Evolutionary conservation across 768 basidiomycete species (phyloP), one percentile per base, ranked within the genome.

Genomic region (Galerina marginata): DNA sequence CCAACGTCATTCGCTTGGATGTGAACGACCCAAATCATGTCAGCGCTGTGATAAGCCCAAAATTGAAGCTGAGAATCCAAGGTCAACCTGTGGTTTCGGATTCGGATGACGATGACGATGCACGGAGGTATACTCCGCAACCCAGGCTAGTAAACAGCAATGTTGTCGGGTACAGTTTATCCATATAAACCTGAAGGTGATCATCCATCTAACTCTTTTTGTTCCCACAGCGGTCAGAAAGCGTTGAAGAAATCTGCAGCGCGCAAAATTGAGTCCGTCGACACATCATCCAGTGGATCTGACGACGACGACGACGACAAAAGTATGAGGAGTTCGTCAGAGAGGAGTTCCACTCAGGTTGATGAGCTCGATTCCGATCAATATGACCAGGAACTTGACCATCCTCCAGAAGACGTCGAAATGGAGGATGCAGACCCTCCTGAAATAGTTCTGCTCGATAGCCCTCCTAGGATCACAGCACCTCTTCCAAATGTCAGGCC

Each of bases 391-490:
- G 52, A 53, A 6, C 44, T 40, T 29, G 51, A 10, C n/a, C 20
- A 16, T 33, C 40, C 36, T 25, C 9, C 10, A 9, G 54, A 43
- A 2, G 56, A 61, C 39, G 37, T 57, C 14, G 43, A 42, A 20
- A 62, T 62, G 64, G 49, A 47, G 4, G 47, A 60, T 42, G 26
- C 40, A 15, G 25, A 20, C 16, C 39, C 48, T 15, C 23, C 58
- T 29, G 38, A 26, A 29, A 42, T 40, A 12, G 12, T 54, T 37
- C 33, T 51, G 39, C 43, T 53, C 23, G 49, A 58, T 37, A 47
- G 54, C 1, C 61, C 62, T 40, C 67, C 67, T 16, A 56, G 50
- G 37, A 61, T 66, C 25, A 64, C 64, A 2, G 63, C 59, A 9
- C 61, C 60, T 29, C 59, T 66, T 37, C 65, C 66, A 11, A 43